Evolutionary conservation across 2,329 filamentous ascomycete genomes (phyloP), one percentile per base, ranked within the genome.

Genomic region (Shiraia sp.): DNA sequence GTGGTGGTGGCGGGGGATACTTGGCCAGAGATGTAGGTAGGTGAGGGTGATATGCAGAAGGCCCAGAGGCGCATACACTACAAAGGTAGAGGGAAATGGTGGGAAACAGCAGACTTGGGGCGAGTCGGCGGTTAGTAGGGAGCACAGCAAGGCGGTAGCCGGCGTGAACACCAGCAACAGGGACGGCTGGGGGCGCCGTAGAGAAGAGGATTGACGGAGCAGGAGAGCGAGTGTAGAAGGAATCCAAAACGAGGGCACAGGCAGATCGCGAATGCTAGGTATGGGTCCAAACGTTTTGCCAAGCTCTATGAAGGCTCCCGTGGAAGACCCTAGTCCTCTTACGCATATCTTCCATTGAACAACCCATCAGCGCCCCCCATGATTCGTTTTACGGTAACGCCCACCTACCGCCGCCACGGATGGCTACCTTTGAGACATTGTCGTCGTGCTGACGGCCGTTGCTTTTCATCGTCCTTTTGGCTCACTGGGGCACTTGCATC

Each of bases 61-160:
- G 57, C 53, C 54, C 45, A 53, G 62, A 49, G 55, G 64, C 63
- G 63, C 58, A 66, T 60, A 57, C 58, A 66, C 47, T 45, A 55
- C 49, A 53, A 59, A 59, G 44, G 49, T 46, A 38, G 37, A 50
- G 41, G 52, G 28, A 45, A 49, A 41, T 39, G 40, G 49, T 42
- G 29, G 45, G 49, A 53, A 47, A 51, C 32, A 32, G 43, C 34
- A 42, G 43, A 42, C 51, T 42, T 36, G 33, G 28, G 27, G 37
- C 32, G 33, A 40, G 32, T 24, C 32, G 35, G 39, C 40, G 23
- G 33, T 32, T 31, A 22, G 37, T 25, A 38, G 45, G 48, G 51
- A 57, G 53, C 45, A 47, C 43, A 47, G 34, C 55, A 55, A 55
- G 50, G 46, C 42, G 47, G 51, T 46, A 40, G 27, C 36, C 31